phyloP scores from a whole-genome alignment of 2,329 filamentous ascomycete species.

The Aphanoascus verrucosus region DNA sequence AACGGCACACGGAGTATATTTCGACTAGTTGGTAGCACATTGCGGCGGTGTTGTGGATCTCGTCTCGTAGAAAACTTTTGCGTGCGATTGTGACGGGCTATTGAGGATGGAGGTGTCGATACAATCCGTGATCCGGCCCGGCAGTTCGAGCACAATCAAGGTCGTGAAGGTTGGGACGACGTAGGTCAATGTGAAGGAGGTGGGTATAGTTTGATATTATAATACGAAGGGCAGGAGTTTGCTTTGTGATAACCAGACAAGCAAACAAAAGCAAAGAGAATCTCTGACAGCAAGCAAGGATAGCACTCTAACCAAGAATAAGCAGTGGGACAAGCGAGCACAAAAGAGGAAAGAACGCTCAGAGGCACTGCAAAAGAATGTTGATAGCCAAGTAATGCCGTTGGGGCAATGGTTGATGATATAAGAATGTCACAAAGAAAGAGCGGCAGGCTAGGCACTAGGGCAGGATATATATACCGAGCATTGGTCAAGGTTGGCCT shows the following conservation, averaged over 20 bases:
- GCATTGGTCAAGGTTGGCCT: background rate
- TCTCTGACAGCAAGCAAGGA: background rate
- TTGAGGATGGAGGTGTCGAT: background rate
- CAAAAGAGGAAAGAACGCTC: conserved; percentile 5
- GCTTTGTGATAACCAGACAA: conserved; percentile 11
- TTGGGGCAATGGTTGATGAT: background rate
- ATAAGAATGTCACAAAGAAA: background rate
- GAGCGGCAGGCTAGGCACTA: background rate
- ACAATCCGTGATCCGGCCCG: background rate
- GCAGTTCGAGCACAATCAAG: background rate
- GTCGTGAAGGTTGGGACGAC: background rate
- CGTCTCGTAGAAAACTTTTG: background rate
- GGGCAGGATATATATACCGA: background rate
- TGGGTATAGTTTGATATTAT: conserved; percentile 5
- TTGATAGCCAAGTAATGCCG: background rate
- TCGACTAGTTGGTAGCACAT: conserved; percentile 89
- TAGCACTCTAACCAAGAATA: background rate
- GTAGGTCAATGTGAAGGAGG: background rate
- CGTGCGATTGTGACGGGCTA: background rate
- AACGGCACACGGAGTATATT: conserved; percentile 74
- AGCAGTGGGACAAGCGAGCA: background rate
- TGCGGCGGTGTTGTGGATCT: conserved; percentile 20
- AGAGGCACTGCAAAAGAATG: background rate
- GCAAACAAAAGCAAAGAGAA: conserved; percentile 5
- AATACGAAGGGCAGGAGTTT: conserved; percentile 9